Percentiles rank a stretch among this genome's conserved stretches.
These are phyloP conservation scores for Breviolum minutum DNA, from an alignment of 73 alveolate genomes.

Conservation along the genomic window DNA sequence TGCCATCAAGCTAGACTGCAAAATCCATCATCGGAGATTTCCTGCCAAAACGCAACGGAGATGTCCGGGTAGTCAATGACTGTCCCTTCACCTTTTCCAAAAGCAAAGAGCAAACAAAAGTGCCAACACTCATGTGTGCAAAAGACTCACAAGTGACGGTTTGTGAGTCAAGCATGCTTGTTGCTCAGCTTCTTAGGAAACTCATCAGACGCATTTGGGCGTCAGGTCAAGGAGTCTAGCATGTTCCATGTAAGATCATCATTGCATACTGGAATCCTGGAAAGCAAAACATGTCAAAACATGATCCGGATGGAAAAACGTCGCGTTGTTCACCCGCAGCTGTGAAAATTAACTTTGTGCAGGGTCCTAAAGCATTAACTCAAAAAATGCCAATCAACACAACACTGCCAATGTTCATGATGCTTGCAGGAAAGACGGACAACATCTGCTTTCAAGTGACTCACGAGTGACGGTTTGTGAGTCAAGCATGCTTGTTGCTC, in stretches of 20 bases:
- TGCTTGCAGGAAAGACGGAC: not conserved
- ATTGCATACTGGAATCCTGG: not conserved
- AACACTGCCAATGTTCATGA: not conserved
- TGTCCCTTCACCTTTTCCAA: too few species aligned
- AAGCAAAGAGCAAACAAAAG: not conserved
- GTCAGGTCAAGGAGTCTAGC: slow-evolving; percentile 49
- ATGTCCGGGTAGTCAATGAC: too few species aligned
- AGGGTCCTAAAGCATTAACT: too few species aligned
- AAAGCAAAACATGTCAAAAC: not conserved
- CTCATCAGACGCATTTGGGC: slow-evolving; percentile 29
- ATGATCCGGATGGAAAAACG: not conserved
- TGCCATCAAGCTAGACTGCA: not conserved
- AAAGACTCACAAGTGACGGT: not conserved
- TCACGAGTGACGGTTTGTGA: too few species aligned
- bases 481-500: not conserved
- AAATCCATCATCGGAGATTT: not conserved
- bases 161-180: not conserved
- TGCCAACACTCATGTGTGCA: not conserved
- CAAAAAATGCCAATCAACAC: not conserved
- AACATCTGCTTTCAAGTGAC: too few species aligned
- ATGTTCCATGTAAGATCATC: slow-evolving; percentile 21
- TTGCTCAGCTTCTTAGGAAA: slow-evolving; percentile 25
- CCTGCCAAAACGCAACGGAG: too few species aligned
- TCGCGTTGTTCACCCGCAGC: too few species aligned
- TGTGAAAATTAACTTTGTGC: too few species aligned